phyloP scores from a whole-genome alignment of 176 grass and related monocot species.

The Paspalum vaginatum region DNA sequence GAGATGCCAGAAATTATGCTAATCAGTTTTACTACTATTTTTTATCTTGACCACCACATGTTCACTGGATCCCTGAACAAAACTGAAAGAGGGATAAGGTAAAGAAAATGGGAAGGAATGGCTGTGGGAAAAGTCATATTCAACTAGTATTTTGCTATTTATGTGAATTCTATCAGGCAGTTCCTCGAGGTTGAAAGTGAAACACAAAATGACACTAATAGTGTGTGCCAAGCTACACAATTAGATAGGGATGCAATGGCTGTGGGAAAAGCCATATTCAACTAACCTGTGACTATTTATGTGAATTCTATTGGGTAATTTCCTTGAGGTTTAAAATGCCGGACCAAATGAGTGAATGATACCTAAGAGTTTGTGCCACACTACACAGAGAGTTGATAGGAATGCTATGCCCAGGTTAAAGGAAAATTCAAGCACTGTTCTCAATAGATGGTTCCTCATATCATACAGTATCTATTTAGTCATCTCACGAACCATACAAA shows the following conservation, averaged over 20 bases:
- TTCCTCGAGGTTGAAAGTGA: not conserved
- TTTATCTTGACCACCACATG: constrained; percentile 8
- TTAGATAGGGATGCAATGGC: not conserved
- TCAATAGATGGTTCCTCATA: not conserved
- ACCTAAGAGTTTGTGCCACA: not conserved
- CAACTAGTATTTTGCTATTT: not conserved
- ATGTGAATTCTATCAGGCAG: not conserved
- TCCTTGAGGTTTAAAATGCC: constrained; percentile 1
- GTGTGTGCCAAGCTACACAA: not conserved
- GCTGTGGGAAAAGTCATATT: not conserved
- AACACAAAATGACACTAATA: not conserved
- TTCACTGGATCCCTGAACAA: constrained; percentile 18
- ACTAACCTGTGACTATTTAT: constrained; percentile 2
- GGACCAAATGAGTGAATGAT: not conserved
- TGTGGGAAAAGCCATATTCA: not conserved
- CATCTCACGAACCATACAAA: not conserved
- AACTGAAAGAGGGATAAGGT: not conserved
- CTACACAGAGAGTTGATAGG: not conserved
- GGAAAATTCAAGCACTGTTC: not conserved
- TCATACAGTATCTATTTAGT: constrained; percentile 3
- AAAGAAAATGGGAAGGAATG: not conserved
- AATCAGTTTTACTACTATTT: constrained; percentile 22
- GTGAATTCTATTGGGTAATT: not conserved
- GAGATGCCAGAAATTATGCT: not conserved
- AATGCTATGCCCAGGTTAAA: not conserved